These are phyloP conservation scores for Globisporangium acanthophoron DNA, from an alignment of 352 stramenopile species.

Conservation along the genomic window DNA sequence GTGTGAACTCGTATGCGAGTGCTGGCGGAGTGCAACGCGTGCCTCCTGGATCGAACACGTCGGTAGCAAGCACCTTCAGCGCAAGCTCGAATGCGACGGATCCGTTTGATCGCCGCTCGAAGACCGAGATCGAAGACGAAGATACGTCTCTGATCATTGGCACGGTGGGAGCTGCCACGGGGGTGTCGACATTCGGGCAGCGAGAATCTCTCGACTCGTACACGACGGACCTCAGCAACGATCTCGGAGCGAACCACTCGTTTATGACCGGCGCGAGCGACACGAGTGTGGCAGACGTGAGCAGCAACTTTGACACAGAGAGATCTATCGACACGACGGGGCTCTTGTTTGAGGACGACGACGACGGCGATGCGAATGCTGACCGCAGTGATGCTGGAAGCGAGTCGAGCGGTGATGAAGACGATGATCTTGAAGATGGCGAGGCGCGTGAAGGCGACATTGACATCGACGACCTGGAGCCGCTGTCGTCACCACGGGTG, in stretches of 20 bases:
- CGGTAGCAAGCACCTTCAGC: constrained; percentile 31
- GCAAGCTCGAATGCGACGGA: constrained; percentile 28
- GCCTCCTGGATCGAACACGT: constrained; percentile 38
- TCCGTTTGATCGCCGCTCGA: constrained; percentile 40
- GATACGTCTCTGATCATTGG: background rate
- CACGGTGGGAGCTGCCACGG: background rate
- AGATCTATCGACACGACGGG: constrained; percentile 1
- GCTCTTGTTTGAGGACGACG: constrained; percentile 7
- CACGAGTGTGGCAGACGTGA: constrained; percentile 2
- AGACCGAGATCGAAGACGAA: constrained; percentile 32
- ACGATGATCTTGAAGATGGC: background rate
- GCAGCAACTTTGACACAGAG: constrained; percentile 5
- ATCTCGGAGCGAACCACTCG: constrained; percentile 5
- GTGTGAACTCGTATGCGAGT: background rate
- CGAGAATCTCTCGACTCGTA: constrained; percentile 10
- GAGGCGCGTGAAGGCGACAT: constrained; percentile 14
- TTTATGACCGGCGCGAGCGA: constrained; percentile 15
- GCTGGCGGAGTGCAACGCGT: constrained; percentile 15
- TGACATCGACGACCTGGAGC: constrained; percentile 6
- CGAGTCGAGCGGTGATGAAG: background rate
- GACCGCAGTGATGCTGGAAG: background rate
- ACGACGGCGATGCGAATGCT: background rate
- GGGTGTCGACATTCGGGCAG: constrained; percentile 2
- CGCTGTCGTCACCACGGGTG: constrained; percentile 5
- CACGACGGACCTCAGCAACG: constrained; percentile 12